These are phyloP conservation scores for Haplographium delicatum DNA, from an alignment of 495 filamentous ascomycete species.

Conservation along the genomic window DNA sequence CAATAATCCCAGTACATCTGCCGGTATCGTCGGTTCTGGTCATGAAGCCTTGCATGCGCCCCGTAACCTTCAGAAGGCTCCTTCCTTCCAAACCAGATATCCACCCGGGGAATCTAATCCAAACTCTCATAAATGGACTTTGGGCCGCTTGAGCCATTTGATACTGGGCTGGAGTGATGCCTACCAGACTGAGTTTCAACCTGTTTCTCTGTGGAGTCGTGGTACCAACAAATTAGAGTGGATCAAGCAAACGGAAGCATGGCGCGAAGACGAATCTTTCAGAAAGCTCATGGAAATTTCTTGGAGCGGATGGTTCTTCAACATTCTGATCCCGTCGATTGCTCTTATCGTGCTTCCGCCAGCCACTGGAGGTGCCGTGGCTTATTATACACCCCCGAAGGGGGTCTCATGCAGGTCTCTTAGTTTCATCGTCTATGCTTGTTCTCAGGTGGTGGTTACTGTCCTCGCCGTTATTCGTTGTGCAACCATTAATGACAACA, in stretches of 20 bases:
- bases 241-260: conserved; percentile 11
- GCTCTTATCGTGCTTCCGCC: conserved; percentile 26
- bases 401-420: conserved; percentile 13
- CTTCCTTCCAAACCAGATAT: background rate
- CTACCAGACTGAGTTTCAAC: conserved; percentile 14
- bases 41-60: conserved; percentile 11
- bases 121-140: conserved; percentile 9
- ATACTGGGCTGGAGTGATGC: conserved; percentile 14
- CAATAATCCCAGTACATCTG: conserved; percentile 26
- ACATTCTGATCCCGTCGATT: conserved; percentile 20
- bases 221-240: conserved; percentile 16
- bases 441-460: conserved; percentile 4
- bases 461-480: background rate
- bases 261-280: background rate
- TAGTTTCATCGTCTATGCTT: conserved; percentile 13
- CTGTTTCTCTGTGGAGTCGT: conserved; percentile 12
- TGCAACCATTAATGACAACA: background rate
- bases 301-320: conserved; percentile 19
- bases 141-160: conserved; percentile 6
- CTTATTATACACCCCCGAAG: conserved; percentile 22
- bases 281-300: conserved; percentile 7
- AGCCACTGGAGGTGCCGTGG: conserved; percentile 31
- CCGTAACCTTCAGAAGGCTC: conserved; percentile 6
- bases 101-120: background rate
- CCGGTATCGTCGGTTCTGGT: conserved; percentile 14